Evolutionary conservation across 148 eudicot genomes (phyloP).

Genomic region (Selenicereus undatus): DNA sequence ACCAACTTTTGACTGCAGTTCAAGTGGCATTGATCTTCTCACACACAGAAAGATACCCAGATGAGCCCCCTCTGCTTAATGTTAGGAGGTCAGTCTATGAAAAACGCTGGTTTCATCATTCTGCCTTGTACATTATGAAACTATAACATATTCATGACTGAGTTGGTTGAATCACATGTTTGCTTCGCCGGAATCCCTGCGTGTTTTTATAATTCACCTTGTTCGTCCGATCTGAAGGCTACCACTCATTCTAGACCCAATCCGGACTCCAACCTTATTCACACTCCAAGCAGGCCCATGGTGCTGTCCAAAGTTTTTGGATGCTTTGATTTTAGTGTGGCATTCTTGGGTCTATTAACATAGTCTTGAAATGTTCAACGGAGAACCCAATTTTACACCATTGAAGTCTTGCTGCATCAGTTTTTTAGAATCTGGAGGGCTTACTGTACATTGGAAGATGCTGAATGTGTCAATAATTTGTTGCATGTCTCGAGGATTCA

Average conservation of each 20-base stretch:
- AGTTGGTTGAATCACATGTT: conserved; percentile 6
- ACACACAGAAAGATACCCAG: conserved; percentile 94
- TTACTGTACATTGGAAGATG: not conserved
- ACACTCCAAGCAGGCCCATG: not conserved
- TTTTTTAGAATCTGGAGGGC: too few species aligned
- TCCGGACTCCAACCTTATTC: not conserved
- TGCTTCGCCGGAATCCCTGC: not conserved
- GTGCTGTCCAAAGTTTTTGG: not conserved
- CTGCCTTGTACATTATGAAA: not conserved
- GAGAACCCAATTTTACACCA: not conserved
- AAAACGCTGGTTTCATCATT: not conserved
- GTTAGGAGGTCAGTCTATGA: conserved; percentile 61
- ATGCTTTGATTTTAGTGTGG: not conserved
- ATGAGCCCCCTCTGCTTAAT: conserved; percentile 87
- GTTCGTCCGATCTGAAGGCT: not conserved
- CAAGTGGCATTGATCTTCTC: conserved; percentile 83
- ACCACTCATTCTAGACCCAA: not conserved
- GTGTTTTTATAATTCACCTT: not conserved
- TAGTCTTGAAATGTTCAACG: not conserved
- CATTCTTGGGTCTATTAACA: not conserved
- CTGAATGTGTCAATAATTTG: not conserved
- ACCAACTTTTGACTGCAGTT: conserved; percentile 50
- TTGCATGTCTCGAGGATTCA: not conserved
- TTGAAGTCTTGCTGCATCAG: not conserved
- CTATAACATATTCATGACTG: not conserved